Percentiles rank a stretch among this genome's conserved stretches.
Conservation (phyloP, 2,329 filamentous ascomycete species). For the Talaromyces sp. region DNA sequence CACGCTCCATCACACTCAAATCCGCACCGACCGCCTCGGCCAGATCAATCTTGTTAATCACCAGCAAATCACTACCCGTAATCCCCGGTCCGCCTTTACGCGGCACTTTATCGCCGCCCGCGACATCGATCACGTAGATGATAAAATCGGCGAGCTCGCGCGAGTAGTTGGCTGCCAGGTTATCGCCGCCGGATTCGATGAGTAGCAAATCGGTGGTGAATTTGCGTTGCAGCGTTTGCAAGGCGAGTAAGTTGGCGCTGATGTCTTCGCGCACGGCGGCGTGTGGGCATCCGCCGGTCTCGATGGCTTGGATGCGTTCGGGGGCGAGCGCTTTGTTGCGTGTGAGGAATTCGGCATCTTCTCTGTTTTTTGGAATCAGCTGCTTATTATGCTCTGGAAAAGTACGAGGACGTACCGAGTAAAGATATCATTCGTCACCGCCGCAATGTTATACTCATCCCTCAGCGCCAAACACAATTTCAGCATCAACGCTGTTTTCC, state of each 20-base stretch:
- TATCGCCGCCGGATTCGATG: conserved; percentile 94
- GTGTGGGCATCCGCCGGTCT: conserved; percentile 95
- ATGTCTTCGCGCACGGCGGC: conserved; percentile 97
- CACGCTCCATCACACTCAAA: conserved; percentile 86
- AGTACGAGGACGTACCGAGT: conserved; percentile 51
- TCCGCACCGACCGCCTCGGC: conserved; percentile 88
- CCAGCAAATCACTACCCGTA: conserved; percentile 85
- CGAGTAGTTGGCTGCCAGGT: conserved; percentile 93
- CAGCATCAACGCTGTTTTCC: conserved; percentile 96
- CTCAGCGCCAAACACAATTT: conserved; percentile 82
- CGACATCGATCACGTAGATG: conserved; percentile 97
- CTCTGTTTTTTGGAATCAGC: conserved; percentile 40
- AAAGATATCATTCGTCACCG: conserved; percentile 98
- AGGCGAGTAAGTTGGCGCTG: conserved; percentile 81
- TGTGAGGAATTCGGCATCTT: conserved; percentile 97
- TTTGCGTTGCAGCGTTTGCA: conserved; percentile 78
- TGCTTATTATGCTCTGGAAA: background rate
- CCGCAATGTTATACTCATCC: conserved; percentile 75
- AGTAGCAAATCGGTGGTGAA: conserved; percentile 80
- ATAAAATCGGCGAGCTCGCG: conserved; percentile 95
- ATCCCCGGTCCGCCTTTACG: conserved; percentile 95
- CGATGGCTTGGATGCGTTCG: conserved; percentile 83
- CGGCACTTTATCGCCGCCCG: conserved; percentile 92
- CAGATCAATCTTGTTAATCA: conserved; percentile 97
- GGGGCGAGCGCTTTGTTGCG: conserved; percentile 76